phyloP scores from a whole-genome alignment of 768 basidiomycete genomes.

The Pleurotus giganteus region DNA sequence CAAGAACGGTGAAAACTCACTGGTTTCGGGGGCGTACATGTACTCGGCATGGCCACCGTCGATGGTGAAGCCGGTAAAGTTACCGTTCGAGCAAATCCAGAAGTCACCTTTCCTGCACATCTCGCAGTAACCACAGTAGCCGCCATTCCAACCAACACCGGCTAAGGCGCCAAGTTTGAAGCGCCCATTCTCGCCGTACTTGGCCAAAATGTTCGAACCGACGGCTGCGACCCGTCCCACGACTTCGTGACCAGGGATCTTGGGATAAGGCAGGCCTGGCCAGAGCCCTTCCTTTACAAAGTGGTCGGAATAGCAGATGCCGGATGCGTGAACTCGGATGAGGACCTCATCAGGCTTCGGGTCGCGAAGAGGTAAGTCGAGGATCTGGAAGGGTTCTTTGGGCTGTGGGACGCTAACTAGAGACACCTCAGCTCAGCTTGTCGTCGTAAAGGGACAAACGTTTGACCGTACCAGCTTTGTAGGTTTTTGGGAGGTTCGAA shows the following conservation, averaged over 20 bases:
- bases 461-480: constrained; percentile 7
- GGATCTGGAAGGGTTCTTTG: not conserved
- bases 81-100: constrained; percentile 7
- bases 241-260: constrained; percentile 9
- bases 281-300: constrained; percentile 11
- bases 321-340: constrained; percentile 11
- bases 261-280: constrained; percentile 10
- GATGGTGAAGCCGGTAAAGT: constrained; percentile 11
- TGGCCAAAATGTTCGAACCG: constrained; percentile 1
- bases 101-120: constrained; percentile 9
- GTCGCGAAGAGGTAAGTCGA: not conserved
- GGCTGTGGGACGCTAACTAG: not conserved
- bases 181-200: not conserved
- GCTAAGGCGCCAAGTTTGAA: constrained; percentile 10
- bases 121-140: constrained; percentile 9
- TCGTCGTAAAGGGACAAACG: not conserved
- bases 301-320: constrained; percentile 11
- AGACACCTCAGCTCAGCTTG: not conserved
- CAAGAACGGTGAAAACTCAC: not conserved
- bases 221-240: constrained; percentile 8
- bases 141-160: constrained; percentile 11
- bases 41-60: constrained; percentile 13
- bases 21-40: constrained; percentile 9
- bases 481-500: constrained; percentile 7
- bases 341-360: constrained; percentile 6